phyloP scores from a whole-genome alignment of 176 grass and related monocot species.

The Poa annua region DNA sequence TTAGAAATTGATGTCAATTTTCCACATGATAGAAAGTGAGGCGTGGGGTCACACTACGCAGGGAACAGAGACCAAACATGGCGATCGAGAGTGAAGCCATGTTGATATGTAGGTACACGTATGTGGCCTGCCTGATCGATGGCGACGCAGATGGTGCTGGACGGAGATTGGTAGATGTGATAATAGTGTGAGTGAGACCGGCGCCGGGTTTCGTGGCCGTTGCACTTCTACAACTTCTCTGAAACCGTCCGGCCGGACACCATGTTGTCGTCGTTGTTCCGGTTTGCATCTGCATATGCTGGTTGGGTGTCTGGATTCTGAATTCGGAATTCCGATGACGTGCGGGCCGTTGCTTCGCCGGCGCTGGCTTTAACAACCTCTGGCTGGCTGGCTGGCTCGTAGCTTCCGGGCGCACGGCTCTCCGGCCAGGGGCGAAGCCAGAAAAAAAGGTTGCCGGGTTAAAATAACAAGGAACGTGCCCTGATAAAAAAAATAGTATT shows the following conservation, averaged over 20 bases:
- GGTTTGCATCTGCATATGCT: neutral
- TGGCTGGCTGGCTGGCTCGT: no score
- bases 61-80: neutral
- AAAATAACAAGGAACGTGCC: neutral
- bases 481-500: neutral
- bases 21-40: neutral
- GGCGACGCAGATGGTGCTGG: no score
- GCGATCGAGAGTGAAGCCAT: neutral
- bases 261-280: neutral
- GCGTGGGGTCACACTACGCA: no score
- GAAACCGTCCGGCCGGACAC: neutral
- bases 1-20: neutral
- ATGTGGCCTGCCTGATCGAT: neutral
- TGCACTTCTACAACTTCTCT: neutral
- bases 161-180: no score
- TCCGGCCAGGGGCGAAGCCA: no score
- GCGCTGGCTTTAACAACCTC: no score
- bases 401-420: slow-evolving; percentile 1
- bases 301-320: neutral
- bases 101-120: neutral
- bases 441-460: no score
- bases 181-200: no score
- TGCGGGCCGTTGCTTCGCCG: neutral
- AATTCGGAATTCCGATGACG: neutral
- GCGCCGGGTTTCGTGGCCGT: neutral